Base-by-base conservation (phyloP, 129 eudicot species). In the Artemisia annua region DNA sequence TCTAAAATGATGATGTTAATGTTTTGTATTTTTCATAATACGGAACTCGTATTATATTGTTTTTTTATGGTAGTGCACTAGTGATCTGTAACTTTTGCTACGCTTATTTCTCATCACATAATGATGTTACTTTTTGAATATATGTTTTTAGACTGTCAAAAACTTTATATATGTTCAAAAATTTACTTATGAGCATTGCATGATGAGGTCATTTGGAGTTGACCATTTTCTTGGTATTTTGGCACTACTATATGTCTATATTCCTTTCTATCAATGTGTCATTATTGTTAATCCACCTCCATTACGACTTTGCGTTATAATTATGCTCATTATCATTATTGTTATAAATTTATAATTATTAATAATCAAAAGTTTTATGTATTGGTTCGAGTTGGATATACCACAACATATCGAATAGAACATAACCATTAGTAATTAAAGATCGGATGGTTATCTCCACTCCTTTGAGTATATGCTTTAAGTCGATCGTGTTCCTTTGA, bases 331-430 rank as follows among this genome's bases (percentile, higher is more conserved):
- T 66, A 44, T 44, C 22, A 7, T 48, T 16, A 44, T 18, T 46
- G 20, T 30, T 43, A 46, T n/a, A n/a, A n/a, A n/a, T n/a, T n/a
- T n/a, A n/a, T 59, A 43, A 46, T 17, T n/a, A n/a, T n/a, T 44
- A 26, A 3, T 17, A 2, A 44, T 43, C n/a, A 43, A 56, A 24
- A 20, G 10, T 35, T 30, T 6, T 30, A 4, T 3, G 39, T 0
- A 35, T 35, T 35, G 44, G 11, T 19, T 19, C 43, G 53, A 65
- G 70, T 43, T 20, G 70, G 53, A 65, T 65, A 65, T 65, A 44
- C 69, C 54, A 35, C 5, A 65, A 65, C 53, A 43, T 39, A 16
- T 65, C 28, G 70, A 65, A 65, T 65, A 65, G 70, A 65, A 65
- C 70, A 43, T 43, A 39, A 64, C 14, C 30, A 64, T 17, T 17